Conservation (phyloP, 257 asterid species). For the Lavandula angustifolia region DNA sequence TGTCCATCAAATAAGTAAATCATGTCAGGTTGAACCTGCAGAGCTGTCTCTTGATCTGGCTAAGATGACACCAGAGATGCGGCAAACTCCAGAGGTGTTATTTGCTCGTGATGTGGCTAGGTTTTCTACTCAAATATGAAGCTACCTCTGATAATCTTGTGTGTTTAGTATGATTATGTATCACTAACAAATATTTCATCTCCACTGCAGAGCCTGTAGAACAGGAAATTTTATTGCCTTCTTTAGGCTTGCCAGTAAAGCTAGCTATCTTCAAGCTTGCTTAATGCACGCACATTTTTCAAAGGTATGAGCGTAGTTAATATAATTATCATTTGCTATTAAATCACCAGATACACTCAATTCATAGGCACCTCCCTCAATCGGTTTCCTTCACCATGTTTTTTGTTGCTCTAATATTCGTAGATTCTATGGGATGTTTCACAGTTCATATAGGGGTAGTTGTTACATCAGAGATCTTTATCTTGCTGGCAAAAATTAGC, state of each 20-base stretch:
- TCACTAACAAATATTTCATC: constrained; percentile 21
- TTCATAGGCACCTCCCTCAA: constrained; percentile 3
- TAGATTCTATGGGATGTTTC: background rate
- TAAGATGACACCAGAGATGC: constrained; percentile 91
- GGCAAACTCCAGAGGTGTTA: constrained; percentile 84
- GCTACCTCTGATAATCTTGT: constrained; percentile 10
- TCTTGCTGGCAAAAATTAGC: constrained; percentile 3
- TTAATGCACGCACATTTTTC: constrained; percentile 99
- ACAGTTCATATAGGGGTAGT: constrained; percentile 20
- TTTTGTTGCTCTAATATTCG: constrained; percentile 2
- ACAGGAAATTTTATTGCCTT: constrained; percentile 88
- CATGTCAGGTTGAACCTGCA: constrained; percentile 98
- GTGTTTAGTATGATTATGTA: constrained; percentile 20
- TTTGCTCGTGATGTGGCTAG: constrained; percentile 99
- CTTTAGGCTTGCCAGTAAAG: constrained; percentile 91
- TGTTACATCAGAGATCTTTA: constrained; percentile 13
- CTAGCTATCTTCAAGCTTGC: constrained; percentile 96
- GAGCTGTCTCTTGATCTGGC: constrained; percentile 98
- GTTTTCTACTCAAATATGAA: constrained; percentile 42
- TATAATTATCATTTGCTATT: background rate
- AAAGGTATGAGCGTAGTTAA: constrained; percentile 59
- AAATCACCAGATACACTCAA: constrained; percentile 19
- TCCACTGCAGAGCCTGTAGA: constrained; percentile 87
- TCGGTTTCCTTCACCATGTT: constrained; percentile 15
- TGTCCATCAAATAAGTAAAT: constrained; percentile 50